Base-by-base conservation (phyloP, 2,329 filamentous ascomycete genomes). In the Aciculosporium take region DNA sequence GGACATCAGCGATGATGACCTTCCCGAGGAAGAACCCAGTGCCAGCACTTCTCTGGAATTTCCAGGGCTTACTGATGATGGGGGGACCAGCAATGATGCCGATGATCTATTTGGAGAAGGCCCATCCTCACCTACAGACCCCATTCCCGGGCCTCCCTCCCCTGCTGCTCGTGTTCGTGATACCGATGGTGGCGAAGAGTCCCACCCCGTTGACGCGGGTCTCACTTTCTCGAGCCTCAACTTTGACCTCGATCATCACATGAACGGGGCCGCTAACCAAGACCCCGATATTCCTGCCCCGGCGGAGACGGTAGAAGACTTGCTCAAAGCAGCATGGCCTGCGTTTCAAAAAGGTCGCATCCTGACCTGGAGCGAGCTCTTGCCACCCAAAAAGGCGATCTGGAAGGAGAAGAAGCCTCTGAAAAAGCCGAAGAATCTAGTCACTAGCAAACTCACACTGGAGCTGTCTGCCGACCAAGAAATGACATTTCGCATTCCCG, bases 1-100 rank as follows among this genome's bases (percentile, higher is more conserved):
- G 56, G 85, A 94, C 55, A 88, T 96, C 47, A 82, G 82, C 49
- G 89, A 96, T 57, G 87, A 93, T 56, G 88, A 95, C 48, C 71
- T 94, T 7, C 82, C 86, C 9, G 85, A 91, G 6, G 85, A 91
- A 48, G 85, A 79, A 42, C 61, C 60, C 23, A 60, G 59, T 9
- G 59, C 56, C 5, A 60, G 56, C 39, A 53, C 57, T 13, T 68
- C 65, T 12, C 56, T 63, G 36, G 68, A 75, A 42, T 56, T 69
- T n/a, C 71, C 72, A 1, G 68, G 65, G 9, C 54, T 76, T 23
- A 74, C 69, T 2, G 75, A 80, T 47, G 75, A 80, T 51, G 71
- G 70, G 34, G 72, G 71, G 37, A 72, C 70, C 3, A 77, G 69
- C 45, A 68, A 77, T 51, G 72, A 76, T 45, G 68, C 67, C 27